Evolutionary conservation across 805 yeast genomes (phyloP).

Genomic region (Saturnispora saitoi): DNA sequence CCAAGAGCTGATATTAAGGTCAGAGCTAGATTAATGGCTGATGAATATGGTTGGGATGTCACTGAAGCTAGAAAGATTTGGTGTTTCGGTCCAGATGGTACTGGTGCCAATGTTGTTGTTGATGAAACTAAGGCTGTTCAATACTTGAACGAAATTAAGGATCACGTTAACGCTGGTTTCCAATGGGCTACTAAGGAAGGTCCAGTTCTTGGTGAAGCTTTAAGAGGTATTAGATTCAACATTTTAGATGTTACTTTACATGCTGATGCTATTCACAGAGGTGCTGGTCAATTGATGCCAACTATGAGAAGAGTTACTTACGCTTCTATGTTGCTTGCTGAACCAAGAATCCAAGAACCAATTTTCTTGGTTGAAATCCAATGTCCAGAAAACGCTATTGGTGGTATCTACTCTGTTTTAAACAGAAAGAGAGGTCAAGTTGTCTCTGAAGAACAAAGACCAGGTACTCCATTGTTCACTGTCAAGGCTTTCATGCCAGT

Average conservation of each 20-base stretch:
- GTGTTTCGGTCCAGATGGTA: constrained; percentile 99
- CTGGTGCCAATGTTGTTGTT: constrained; percentile 96
- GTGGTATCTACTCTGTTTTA: constrained; percentile 99
- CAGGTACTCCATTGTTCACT: constrained; percentile 99
- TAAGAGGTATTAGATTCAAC: constrained; percentile 96
- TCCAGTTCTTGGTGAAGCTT: constrained; percentile 93
- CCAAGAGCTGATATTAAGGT: constrained; percentile 98
- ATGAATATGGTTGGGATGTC: constrained; percentile 99
- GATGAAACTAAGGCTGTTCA: constrained; percentile 99
- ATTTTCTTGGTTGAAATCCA: constrained; percentile 98
- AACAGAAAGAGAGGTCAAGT: constrained; percentile 99
- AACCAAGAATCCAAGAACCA: constrained; percentile 99
- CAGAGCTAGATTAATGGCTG: constrained; percentile 98
- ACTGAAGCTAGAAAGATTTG: constrained; percentile 99
- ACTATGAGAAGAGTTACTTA: constrained; percentile 99
- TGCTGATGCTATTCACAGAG: constrained; percentile 99
- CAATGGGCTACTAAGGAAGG: constrained; percentile 99
- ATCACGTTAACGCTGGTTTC: constrained; percentile 99
- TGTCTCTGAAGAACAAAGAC: constrained; percentile 98
- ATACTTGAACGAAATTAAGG: constrained; percentile 98
- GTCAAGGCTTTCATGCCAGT: constrained; percentile 99
- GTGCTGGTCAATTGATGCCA: constrained; percentile 99
- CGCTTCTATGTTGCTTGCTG: constrained; percentile 96
- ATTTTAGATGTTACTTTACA: constrained; percentile 97
- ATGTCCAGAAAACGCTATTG: constrained; percentile 98